Conservation (phyloP, 202 grass and related monocot species). For the Carex arenaria region DNA sequence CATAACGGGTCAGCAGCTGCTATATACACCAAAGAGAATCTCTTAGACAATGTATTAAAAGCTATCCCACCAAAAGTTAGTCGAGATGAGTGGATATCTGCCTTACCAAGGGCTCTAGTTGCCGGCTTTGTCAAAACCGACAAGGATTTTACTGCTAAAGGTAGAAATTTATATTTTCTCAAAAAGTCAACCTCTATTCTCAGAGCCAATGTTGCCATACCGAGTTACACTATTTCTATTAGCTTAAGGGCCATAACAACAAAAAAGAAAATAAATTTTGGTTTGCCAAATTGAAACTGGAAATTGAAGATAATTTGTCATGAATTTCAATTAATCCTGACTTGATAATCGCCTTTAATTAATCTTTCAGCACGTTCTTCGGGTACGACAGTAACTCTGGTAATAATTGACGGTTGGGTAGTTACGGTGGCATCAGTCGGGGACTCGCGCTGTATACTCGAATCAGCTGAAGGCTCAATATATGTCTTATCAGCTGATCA, state of each 20-base stretch:
- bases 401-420: conserved; percentile 98
- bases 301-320: not conserved
- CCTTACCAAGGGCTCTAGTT: conserved; percentile 90
- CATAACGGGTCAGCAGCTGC: conserved; percentile 89
- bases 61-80: conserved; percentile 81
- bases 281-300: not conserved
- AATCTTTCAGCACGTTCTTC: conserved; percentile 65
- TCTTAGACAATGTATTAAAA: conserved; percentile 71
- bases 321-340: not conserved
- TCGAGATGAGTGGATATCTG: conserved; percentile 85
- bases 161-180: conserved; percentile 32
- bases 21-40: conserved; percentile 85
- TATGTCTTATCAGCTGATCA: conserved; percentile 87
- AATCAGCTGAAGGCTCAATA: conserved; percentile 89
- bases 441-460: conserved; percentile 89
- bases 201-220: not conserved
- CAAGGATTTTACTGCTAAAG: conserved; percentile 83
- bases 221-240: not conserved
- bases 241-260: not conserved
- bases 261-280: not conserved
- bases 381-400: conserved; percentile 90
- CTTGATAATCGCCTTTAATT: not conserved
- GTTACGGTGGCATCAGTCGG: conserved; percentile 92
- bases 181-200: not conserved
- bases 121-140: conserved; percentile 98